Evolutionary conservation across 805 yeast species (phyloP).

Genomic region (Jamesozyma gamospora): DNA sequence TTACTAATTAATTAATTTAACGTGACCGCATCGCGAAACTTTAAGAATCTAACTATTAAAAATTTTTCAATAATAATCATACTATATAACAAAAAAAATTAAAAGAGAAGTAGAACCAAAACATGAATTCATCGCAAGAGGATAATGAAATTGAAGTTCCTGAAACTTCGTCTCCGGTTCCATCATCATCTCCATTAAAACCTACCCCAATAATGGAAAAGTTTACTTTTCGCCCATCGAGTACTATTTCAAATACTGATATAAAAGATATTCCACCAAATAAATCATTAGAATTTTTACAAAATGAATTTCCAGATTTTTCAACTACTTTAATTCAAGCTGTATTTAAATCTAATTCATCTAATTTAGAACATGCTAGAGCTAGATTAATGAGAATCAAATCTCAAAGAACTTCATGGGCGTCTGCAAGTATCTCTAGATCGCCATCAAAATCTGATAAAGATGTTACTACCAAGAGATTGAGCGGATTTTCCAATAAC

Average conservation of each 20-base stretch:
- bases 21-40: too few relatives aligned
- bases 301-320: conserved; percentile 27
- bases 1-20: too few relatives aligned
- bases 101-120: too few relatives aligned
- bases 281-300: conserved; percentile 10
- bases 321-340: conserved; percentile 30
- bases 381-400: conserved; percentile 24
- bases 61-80: too few relatives aligned
- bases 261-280: neutral
- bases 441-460: neutral
- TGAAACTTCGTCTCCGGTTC: conserved; percentile 37
- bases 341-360: conserved; percentile 32
- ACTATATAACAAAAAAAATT: too few relatives aligned
- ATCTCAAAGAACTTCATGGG: conserved; percentile 21
- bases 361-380: conserved; percentile 28
- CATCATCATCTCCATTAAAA: conserved; percentile 26
- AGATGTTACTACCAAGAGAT: neutral
- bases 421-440: conserved; percentile 2
- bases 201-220: conserved; percentile 30
- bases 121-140: too few relatives aligned
- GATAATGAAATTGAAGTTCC: conserved; percentile 38
- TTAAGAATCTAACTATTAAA: too few relatives aligned
- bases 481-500: conserved; percentile 1
- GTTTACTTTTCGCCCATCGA: conserved; percentile 32
- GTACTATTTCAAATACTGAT: neutral